Evolutionary conservation across 192 early-diverging fungal genomes (phyloP).

Genomic region (Backusella australiensis): DNA sequence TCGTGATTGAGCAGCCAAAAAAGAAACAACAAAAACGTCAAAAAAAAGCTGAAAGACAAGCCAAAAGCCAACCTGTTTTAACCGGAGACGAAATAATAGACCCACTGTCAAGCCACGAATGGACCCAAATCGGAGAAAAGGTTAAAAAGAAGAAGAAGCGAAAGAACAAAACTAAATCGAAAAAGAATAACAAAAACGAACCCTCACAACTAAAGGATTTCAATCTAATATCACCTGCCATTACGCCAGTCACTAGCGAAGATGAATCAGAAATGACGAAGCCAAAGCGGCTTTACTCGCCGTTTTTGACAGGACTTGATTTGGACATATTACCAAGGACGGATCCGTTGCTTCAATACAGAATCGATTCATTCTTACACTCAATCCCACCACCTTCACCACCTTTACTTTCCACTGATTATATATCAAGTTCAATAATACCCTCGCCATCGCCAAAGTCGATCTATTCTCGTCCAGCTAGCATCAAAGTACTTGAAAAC

Average conservation of each 20-base stretch:
- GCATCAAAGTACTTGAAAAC: slow-evolving; percentile 9
- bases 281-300: neutral
- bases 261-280: slow-evolving; percentile 3
- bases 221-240: neutral
- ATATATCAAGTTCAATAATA: slow-evolving; percentile 11
- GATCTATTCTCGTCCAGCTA: neutral
- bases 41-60: neutral
- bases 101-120: neutral
- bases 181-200: neutral
- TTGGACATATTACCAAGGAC: slow-evolving; percentile 16
- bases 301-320: slow-evolving; percentile 18
- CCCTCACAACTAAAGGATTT: neutral
- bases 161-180: neutral
- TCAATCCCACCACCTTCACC: neutral
- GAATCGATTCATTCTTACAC: slow-evolving; percentile 2
- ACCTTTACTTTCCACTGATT: neutral
- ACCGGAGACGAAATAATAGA: neutral
- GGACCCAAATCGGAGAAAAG: neutral
- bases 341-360: neutral
- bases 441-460: neutral
- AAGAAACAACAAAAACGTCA: neutral
- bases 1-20: neutral
- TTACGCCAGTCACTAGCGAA: slow-evolving; percentile 15
- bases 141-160: neutral
- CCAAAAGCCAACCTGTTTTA: neutral